Evolutionary conservation across 192 early-diverging fungal species (phyloP), one percentile per base, ranked within the genome.

Genomic region (Coemansia sp.): DNA sequence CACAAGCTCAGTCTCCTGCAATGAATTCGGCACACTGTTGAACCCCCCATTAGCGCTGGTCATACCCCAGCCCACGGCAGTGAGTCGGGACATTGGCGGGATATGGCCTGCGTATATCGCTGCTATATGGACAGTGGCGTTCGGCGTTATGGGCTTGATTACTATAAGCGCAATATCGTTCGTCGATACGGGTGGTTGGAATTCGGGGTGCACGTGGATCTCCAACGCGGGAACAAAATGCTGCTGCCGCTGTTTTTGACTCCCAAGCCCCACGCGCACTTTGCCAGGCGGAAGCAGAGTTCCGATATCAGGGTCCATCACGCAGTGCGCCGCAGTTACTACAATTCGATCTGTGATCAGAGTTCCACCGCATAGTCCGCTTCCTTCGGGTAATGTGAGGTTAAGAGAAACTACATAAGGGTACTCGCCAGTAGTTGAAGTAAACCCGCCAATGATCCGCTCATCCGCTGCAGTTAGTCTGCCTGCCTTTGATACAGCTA

Each of bases 301-400:
- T 12, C 49, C 65, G 1, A 24, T 31, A 6, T 47, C 47, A 27
- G 63, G 72, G 61, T 81, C 61, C 46, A 62, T 68, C n/a, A 76
- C 71, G 68, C 79, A 81, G 61, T 81, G 79, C n/a, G 66, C 79
- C 16, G 79, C 79, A 0, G 79, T 81, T 42, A 74, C 68, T 11
- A 81, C 40, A 3, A 75, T 60, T 13, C 55, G 63, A 52, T 70
- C 41, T 59, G 68, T 76, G 27, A 81, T 66, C 31, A 81, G 34
- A 3, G 74, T 76, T 51, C 79, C 79, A 12, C 79, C 79, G 52
- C 79, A 81, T n/a, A 81, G 47, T 18, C 79, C 79, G 0, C 33
- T 15, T 22, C 74, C 74, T 3, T 27, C 22, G 5, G 60, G 16
- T 2, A 38, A n/a, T 20, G 40, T 68, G 15, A 81, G 62, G 20